Conservation (phyloP, 306 rosid species). For the Pyrus betulifolia region DNA sequence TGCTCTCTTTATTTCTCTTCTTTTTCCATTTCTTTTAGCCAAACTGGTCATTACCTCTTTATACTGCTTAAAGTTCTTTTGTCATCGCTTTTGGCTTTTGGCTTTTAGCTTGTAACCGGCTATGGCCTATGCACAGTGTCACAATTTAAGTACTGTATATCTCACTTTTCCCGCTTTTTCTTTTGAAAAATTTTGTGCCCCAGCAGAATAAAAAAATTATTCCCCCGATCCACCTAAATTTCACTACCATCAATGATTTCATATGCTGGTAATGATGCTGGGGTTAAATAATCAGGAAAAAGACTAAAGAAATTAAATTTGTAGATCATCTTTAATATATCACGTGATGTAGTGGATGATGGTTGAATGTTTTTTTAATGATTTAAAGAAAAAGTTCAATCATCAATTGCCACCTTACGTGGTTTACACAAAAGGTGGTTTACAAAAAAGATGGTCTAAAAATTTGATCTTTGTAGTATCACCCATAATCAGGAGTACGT, state of each 20-base stretch:
- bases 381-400: no score
- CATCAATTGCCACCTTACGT: no score
- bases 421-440: no score
- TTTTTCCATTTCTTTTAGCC: constrained; percentile 16
- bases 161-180: background rate
- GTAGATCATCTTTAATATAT: no score
- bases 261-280: constrained; percentile 6
- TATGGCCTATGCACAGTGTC: background rate
- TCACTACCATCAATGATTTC: constrained; percentile 1
- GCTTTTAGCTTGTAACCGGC: background rate
- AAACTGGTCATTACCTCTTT: constrained; percentile 5
- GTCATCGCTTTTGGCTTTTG: constrained; percentile 13
- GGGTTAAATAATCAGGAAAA: background rate
- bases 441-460: no score
- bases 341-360: no score
- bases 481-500: no score
- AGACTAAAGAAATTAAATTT: no score
- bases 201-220: background rate
- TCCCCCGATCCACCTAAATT: constrained; percentile 26
- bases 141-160: background rate
- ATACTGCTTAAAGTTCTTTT: constrained; percentile 10
- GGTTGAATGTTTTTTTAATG: no score
- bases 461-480: no score
- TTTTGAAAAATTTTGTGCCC: constrained; percentile 5
- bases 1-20: background rate